phyloP scores from a whole-genome alignment of 352 stramenopile species.

The Globisporangium nodosum region DNA sequence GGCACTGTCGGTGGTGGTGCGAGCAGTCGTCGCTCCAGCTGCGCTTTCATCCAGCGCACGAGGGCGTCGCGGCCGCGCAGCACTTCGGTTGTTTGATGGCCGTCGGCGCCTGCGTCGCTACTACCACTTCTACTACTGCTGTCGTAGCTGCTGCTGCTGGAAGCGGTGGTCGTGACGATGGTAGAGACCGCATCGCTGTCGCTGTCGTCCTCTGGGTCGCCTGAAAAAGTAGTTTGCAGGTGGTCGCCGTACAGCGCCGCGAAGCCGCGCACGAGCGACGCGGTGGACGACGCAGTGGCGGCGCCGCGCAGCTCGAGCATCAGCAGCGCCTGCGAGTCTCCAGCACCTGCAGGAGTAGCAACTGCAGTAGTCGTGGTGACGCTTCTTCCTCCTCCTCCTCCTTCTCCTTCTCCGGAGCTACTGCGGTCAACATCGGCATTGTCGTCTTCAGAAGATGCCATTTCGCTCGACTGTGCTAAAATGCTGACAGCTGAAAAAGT shows the following conservation, averaged over 20 bases:
- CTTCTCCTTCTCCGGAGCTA: too few relatives aligned
- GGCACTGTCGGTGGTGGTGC: background rate
- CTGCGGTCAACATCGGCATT: too few relatives aligned
- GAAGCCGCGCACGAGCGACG: slow-evolving; percentile 46
- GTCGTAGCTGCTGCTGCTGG: background rate
- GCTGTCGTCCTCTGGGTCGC: background rate
- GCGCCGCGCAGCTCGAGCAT: slow-evolving; percentile 16
- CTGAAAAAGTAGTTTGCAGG: slow-evolving; percentile 7
- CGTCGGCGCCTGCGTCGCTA: background rate
- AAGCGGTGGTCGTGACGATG: background rate
- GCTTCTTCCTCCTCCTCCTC: too few relatives aligned
- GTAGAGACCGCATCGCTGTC: background rate
- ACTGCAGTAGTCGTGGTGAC: too few relatives aligned
- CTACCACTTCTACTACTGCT: background rate
- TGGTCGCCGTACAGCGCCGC: slow-evolving; percentile 46
- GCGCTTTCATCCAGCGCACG: slow-evolving; percentile 26
- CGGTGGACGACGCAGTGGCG: slow-evolving; percentile 13
- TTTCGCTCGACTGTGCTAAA: too few relatives aligned
- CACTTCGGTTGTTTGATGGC: background rate
- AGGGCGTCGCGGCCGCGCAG: slow-evolving; percentile 21
- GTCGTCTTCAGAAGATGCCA: too few relatives aligned
- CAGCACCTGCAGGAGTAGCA: background rate
- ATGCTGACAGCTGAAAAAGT: too few relatives aligned
- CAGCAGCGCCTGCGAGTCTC: slow-evolving; percentile 3
- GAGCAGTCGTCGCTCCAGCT: slow-evolving; percentile 26